These are phyloP conservation scores for Candida broadrunensis DNA, from an alignment of 805 yeast genomes.

Conservation along the genomic window DNA sequence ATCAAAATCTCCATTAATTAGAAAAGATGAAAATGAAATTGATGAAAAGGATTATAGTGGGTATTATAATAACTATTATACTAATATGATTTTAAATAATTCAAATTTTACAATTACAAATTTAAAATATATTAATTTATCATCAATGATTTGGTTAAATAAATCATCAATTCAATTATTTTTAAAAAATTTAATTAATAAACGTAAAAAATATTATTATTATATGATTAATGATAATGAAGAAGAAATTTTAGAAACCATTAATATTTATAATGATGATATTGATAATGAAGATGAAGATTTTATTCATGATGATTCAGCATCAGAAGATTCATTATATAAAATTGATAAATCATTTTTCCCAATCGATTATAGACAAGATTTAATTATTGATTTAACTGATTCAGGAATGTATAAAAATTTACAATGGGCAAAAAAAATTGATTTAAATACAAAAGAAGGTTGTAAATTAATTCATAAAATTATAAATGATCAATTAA, in stretches of 20 bases:
- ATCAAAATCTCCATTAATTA: slow-evolving; percentile 4
- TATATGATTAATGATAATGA: not conserved
- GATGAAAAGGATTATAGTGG: slow-evolving; percentile 2
- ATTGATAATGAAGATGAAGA: slow-evolving; percentile 6
- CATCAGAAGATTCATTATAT: slow-evolving; percentile 1
- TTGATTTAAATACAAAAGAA: slow-evolving; percentile 21
- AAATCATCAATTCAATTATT: slow-evolving; percentile 33
- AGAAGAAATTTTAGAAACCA: no score
- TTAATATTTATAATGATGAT: slow-evolving; percentile 3
- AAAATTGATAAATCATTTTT: slow-evolving; percentile 1
- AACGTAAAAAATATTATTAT: slow-evolving; percentile 3
- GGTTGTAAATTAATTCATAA: slow-evolving; percentile 26
- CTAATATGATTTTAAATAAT: slow-evolving; percentile 2
- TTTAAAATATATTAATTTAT: slow-evolving; percentile 37
- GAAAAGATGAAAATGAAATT: not conserved
- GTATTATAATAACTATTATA: slow-evolving; percentile 1
- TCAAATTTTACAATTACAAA: slow-evolving; percentile 8
- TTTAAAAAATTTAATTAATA: slow-evolving; percentile 27
- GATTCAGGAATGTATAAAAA: slow-evolving; percentile 45
- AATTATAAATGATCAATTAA: slow-evolving; percentile 29
- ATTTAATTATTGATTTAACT: slow-evolving; percentile 34
- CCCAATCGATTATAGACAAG: slow-evolving; percentile 11
- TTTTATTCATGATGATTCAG: slow-evolving; percentile 2
- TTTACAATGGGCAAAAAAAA: slow-evolving; percentile 36
- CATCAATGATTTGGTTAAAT: slow-evolving; percentile 48